phyloP scores from a whole-genome alignment of 1,139 yeast species.

The Nakaseomyces kungkrabaensis region DNA sequence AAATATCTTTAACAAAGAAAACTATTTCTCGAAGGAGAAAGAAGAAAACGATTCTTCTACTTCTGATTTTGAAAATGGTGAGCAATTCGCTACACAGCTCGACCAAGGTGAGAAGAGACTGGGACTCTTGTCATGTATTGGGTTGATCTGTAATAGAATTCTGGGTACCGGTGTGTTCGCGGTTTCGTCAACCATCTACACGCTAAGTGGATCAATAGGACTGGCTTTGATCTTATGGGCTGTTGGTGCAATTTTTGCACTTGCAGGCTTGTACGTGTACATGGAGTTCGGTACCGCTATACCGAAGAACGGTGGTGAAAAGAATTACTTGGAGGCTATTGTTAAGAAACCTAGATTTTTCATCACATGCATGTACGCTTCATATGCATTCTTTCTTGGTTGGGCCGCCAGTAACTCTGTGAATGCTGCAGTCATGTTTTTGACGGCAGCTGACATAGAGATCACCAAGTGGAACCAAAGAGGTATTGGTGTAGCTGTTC shows the following conservation, averaged over 20 bases:
- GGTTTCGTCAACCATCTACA: slow-evolving; percentile 65
- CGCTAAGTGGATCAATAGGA: slow-evolving; percentile 62
- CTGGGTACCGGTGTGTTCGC: slow-evolving; percentile 85
- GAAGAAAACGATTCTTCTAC: not conserved
- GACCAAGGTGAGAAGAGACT: slow-evolving; percentile 48
- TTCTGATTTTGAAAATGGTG: slow-evolving; percentile 21
- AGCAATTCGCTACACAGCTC: slow-evolving; percentile 31
- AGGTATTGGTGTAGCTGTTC: slow-evolving; percentile 64
- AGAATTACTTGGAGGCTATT: slow-evolving; percentile 68
- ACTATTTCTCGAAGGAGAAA: slow-evolving; percentile 2
- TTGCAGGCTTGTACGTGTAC: slow-evolving; percentile 65
- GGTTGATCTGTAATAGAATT: slow-evolving; percentile 67
- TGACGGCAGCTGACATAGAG: slow-evolving; percentile 63
- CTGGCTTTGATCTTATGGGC: slow-evolving; percentile 66
- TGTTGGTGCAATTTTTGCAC: slow-evolving; percentile 64
- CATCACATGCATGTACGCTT: slow-evolving; percentile 64
- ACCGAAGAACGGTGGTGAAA: slow-evolving; percentile 84
- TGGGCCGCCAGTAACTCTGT: slow-evolving; percentile 64
- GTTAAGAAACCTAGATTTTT: slow-evolving; percentile 60
- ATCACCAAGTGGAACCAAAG: slow-evolving; percentile 67
- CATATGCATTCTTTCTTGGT: slow-evolving; percentile 67
- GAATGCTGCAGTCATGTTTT: slow-evolving; percentile 30
- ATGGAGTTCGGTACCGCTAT: slow-evolving; percentile 80
- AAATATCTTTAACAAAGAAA: slow-evolving; percentile 7
- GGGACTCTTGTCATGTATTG: slow-evolving; percentile 56